Evolutionary conservation across 176 grass and related monocot genomes (phyloP).

Genomic region (Tillandsia fasciculata): DNA sequence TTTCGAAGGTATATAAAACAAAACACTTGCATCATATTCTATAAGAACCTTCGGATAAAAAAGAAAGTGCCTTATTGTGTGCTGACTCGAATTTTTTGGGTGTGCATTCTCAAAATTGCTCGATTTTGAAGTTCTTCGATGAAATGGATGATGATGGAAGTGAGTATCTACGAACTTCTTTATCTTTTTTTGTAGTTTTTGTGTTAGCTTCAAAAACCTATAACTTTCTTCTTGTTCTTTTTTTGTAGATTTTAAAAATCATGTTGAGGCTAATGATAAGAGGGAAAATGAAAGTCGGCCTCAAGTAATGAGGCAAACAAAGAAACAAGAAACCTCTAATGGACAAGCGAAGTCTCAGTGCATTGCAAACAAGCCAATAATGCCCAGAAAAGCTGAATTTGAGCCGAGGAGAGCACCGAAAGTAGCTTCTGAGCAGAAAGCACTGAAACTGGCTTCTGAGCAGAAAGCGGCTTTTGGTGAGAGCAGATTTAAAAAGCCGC

Average conservation of each 20-base stretch:
- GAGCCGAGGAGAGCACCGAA: slow-evolving; percentile 32
- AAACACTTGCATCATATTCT: neutral
- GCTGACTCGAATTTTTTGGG: slow-evolving; percentile 29
- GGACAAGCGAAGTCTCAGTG: slow-evolving; percentile 8
- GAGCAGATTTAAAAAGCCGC: slow-evolving; percentile 27
- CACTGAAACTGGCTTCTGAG: too few relatives aligned
- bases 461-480: slow-evolving; percentile 6
- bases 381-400: slow-evolving; percentile 26
- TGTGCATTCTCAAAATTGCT: slow-evolving; percentile 24
- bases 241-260: slow-evolving; percentile 59
- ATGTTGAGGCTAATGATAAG: slow-evolving; percentile 9
- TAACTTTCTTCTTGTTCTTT: neutral
- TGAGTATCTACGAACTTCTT: slow-evolving; percentile 36
- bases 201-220: neutral
- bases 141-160: slow-evolving; percentile 98
- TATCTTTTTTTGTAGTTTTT: slow-evolving; percentile 3
- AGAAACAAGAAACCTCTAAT: slow-evolving; percentile 19
- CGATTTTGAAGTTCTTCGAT: slow-evolving; percentile 39
- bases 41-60: neutral
- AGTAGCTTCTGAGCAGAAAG: slow-evolving; percentile 28
- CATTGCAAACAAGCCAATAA: slow-evolving; percentile 23
- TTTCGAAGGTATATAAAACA: slow-evolving; percentile 44
- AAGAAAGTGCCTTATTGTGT: neutral
- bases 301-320: slow-evolving; percentile 36
- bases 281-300: slow-evolving; percentile 4